Percentiles rank a stretch among this genome's conserved stretches.
Evolutionary conservation across 129 eudicot genomes (phyloP).

Genomic region (Pseudognaphalium luteoalbum): DNA sequence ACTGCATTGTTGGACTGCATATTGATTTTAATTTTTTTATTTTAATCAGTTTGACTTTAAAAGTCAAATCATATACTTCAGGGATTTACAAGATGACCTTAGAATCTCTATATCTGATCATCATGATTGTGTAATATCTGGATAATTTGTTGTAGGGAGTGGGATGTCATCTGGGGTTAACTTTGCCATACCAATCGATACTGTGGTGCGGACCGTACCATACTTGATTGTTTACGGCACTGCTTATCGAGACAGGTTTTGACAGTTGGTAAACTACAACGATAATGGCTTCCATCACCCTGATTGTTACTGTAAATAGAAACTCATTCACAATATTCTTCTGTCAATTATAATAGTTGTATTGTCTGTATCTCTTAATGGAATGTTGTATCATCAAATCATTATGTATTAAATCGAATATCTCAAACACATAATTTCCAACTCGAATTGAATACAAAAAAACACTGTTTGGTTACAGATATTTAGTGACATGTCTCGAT

Average conservation of each 20-base stretch:
- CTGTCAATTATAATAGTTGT: neutral
- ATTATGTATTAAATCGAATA: neutral
- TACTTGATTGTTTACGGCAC: conserved; percentile 71
- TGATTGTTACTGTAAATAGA: neutral
- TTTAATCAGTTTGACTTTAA: conserved; percentile 7
- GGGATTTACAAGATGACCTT: conserved; percentile 4
- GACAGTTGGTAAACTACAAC: neutral
- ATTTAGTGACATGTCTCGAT: neutral
- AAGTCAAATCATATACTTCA: conserved; percentile 7
- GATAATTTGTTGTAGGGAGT: conserved; percentile 52
- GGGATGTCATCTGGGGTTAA: conserved; percentile 92
- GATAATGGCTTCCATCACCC: neutral
- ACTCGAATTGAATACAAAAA: neutral
- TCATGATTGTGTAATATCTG: neutral
- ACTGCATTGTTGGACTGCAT: neutral
- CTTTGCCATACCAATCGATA: conserved; percentile 92
- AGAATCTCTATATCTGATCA: neutral
- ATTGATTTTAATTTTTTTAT: neutral
- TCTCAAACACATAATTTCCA: neutral
- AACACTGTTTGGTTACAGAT: neutral
- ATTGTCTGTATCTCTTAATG: neutral
- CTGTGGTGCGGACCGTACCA: conserved; percentile 70
- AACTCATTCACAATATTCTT: conserved; percentile 3
- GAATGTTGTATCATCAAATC: neutral
- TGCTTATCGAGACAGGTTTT: conserved; percentile 8